Evolutionary conservation across 78 protist species (phyloP).

Genomic region (Dictyostelium purpureum): DNA sequence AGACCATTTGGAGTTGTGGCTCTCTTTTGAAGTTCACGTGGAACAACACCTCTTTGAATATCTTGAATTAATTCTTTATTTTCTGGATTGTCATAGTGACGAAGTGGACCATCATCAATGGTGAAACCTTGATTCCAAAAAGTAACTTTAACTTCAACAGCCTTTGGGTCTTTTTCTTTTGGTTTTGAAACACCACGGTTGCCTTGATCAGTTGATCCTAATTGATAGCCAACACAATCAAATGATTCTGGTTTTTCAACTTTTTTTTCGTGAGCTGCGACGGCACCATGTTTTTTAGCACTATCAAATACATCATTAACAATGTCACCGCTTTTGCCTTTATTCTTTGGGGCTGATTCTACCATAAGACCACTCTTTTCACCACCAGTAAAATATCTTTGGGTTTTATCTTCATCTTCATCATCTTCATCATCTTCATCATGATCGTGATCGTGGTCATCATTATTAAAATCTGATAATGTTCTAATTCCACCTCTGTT

Average conservation of each 20-base stretch:
- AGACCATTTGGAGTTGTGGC: slow-evolving; percentile 32
- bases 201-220: slow-evolving; percentile 58
- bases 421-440: slow-evolving; percentile 38
- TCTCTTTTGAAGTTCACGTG: slow-evolving; percentile 62
- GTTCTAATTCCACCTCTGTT: slow-evolving; percentile 50
- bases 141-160: slow-evolving; percentile 57
- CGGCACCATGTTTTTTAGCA: slow-evolving; percentile 72
- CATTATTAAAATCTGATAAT: slow-evolving; percentile 26
- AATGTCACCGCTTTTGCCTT: slow-evolving; percentile 1
- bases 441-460: slow-evolving; percentile 38
- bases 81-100: slow-evolving; percentile 51
- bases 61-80: slow-evolving; percentile 72
- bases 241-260: slow-evolving; percentile 25
- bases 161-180: background rate
- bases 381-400: slow-evolving; percentile 79
- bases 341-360: slow-evolving; percentile 37
- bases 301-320: slow-evolving; percentile 76
- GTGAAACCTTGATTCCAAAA: slow-evolving; percentile 89
- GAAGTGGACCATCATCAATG: slow-evolving; percentile 86
- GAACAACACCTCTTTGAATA: slow-evolving; percentile 75
- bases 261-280: slow-evolving; percentile 1
- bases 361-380: slow-evolving; percentile 74
- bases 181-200: slow-evolving; percentile 5
- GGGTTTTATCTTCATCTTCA: slow-evolving; percentile 67
- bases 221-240: slow-evolving; percentile 41